A percentile compares a stretch with the other conserved stretches of the same genome.
These are phyloP conservation scores for Aspergillus pseudoterreus DNA, from an alignment of 2,329 filamentous ascomycete species.

Conservation along the genomic window DNA sequence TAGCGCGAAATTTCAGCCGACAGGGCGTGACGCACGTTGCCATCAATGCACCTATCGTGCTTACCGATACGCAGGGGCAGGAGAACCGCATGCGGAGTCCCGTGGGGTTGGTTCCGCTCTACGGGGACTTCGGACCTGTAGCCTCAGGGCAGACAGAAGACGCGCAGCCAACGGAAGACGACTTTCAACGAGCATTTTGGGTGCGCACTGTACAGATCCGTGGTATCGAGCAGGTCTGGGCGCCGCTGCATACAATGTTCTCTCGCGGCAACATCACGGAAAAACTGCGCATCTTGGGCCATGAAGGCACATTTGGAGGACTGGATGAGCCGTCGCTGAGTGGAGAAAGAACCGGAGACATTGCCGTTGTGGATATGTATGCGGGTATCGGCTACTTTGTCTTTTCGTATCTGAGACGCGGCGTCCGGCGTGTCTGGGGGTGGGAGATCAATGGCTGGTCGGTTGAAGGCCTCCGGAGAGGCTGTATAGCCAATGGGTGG, in stretches of 20 bases:
- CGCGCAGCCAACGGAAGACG: slow-evolving; percentile 36
- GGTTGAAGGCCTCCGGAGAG: slow-evolving; percentile 75
- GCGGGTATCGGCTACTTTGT: slow-evolving; percentile 93
- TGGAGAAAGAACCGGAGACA: slow-evolving; percentile 21
- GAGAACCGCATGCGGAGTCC: slow-evolving; percentile 75
- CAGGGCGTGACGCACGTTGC: slow-evolving; percentile 53
- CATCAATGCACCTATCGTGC: slow-evolving; percentile 55
- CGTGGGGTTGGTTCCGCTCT: slow-evolving; percentile 62
- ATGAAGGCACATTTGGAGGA: slow-evolving; percentile 36
- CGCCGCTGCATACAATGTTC: slow-evolving; percentile 91
- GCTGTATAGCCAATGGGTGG: slow-evolving; percentile 69
- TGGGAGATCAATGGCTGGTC: slow-evolving; percentile 92
- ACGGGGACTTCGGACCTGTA: slow-evolving; percentile 68
- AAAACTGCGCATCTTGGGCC: slow-evolving; percentile 68
- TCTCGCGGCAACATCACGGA: slow-evolving; percentile 85
- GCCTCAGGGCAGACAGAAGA: slow-evolving; percentile 14
- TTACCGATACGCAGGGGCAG: slow-evolving; percentile 23
- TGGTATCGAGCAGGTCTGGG: slow-evolving; percentile 79
- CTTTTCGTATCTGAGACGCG: slow-evolving; percentile 73
- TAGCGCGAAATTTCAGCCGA: slow-evolving; percentile 38
- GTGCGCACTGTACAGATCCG: slow-evolving; percentile 70
- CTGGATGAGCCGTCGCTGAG: slow-evolving; percentile 24
- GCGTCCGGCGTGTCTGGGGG: slow-evolving; percentile 66
- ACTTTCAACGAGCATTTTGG: slow-evolving; percentile 73
- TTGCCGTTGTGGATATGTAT: slow-evolving; percentile 70